Base-by-base conservation (phyloP, 2,329 filamentous ascomycete species). In the Lecanicillium sp. region DNA sequence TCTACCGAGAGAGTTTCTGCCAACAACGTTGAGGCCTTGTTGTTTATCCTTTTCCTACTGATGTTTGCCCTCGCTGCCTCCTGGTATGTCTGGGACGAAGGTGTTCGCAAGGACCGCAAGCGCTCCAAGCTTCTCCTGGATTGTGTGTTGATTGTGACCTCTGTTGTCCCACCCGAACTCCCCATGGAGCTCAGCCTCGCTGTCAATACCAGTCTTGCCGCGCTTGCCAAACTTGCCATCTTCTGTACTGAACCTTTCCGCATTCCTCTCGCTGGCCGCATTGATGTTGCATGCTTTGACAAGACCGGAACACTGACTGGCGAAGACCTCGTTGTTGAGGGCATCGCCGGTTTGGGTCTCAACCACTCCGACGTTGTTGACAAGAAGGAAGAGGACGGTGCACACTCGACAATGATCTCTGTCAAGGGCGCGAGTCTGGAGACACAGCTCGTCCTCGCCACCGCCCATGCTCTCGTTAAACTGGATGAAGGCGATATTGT, bases 211-310 rank as follows among this genome's bases (percentile, higher is more conserved):
- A 94, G 86, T 72, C 68, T 98, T 60, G 89, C 92, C 35, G 90
- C 92, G 19, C 71, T 98, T 28, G 94, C 89, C 64, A 94, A 90
- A 61, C 90, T 83, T 51, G 92, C 94, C 44, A 98, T 98, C 53
- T 98, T 95, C 71, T 98, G 92, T 59, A 98, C 92, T 3, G 94
- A 98, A 60, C 92, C 92, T 19, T 98, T 98, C 78, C 83, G 92
- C 41, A 98, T 98, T 53, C 94, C 94, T 1, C 96, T 85, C 51
- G 94, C 89, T 48, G 92, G 92, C 22, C 85, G 92, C 47, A 85
- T 98, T 43, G 94, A 98, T 59, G 75, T 98, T 38, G 89, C 92
- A 46, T 98, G 92, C 67, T 98, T 98, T 49, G 92, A 98, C 64
- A 98, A 98, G 71, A 98, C 92, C 11, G 92, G 92, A 48, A 98